Evolutionary conservation across 2,329 filamentous ascomycete genomes (phyloP), one percentile per base, ranked within the genome.

Genomic region (Bipolaris bicolor): DNA sequence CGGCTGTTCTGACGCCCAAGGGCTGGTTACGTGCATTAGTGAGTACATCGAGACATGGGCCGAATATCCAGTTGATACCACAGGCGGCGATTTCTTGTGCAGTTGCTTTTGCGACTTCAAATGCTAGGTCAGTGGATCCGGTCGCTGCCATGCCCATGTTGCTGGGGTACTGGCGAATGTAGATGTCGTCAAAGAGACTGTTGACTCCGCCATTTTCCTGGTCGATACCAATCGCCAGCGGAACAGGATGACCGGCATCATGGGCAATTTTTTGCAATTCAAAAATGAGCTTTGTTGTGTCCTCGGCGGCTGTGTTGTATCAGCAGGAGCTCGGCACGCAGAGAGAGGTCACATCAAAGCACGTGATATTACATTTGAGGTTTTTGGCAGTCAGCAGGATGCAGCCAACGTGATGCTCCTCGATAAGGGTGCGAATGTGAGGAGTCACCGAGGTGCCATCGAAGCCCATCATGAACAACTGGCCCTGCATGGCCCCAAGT

Each of bases 161-260:
- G 71, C 93, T 97, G 7, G 95, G 95, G 67, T 97, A 99, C 74
- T 98, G 95, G 64, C 92, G 92, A 66, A 98, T 94, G 74, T 93
- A 95, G 70, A 95, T 91, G 67, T 97, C 92, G 75, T 98, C 94
- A 71, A 96, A 97, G 2, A 98, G 84, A 78, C 92, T 97, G 80
- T 97, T 98, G 75, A 97, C 94, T 3, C 94, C 93, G 63, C 95
- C 95, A 86, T 99, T 98, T 76, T 99, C 95, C 75, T 99, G 95
- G 73, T 98, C 95, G 36, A 98, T 81, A 37, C 90, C 93, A 67
- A 99, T 97, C 52, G 96, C 82, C 16, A 99, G 80, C 2, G 95
- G 95, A 2, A 94, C 89, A 3, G 90, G 89, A 76, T 98, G 94
- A 18, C 94, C 94, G 58, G 94, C 90, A 77, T 96, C 86, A 72